Base-by-base conservation (phyloP, 176 grass and related monocot species). In the Stipa capillata region DNA sequence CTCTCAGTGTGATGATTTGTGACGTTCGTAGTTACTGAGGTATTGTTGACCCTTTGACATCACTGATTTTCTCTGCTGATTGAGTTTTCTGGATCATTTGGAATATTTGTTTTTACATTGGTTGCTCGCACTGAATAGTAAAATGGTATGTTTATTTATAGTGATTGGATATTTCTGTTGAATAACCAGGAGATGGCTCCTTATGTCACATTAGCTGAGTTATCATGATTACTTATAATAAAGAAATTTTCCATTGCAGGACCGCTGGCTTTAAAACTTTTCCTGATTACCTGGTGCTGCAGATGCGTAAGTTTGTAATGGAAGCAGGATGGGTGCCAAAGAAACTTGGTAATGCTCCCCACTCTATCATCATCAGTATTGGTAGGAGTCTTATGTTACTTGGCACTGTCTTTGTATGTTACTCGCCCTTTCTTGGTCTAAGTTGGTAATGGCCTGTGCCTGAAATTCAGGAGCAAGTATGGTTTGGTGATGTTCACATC, bases 291-390 rank as follows among this genome's bases (percentile, higher is more conserved):
- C 59, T 99, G 44, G 90, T 99, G 49, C 74, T 99, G 59, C 96
- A 99, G 74, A 99, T 99, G 96, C 88, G 96, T 5, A 99, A 99
- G 69, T 99, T 95, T 84, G 92, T 96, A 67, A 93, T 99, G 97
- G 97, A 88, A 76, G 90, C 78, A 82, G 92, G 97, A 85, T 99
- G 96, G 92, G 96, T 99, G 70, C 96, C 90, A 60, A 95, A 99
- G 82, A 99, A 99, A 83, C 90, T 99, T 7, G 92, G 97, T 95
- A 95, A 43, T 75, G 52, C 29, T 32, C 31, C 69, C 27, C 21
- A 70, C 34, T 27, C 31, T 36, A 1, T 58, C 1, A 49, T 61
- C 28, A n/a, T 34, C n/a, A 1, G 33, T 40, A 39, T 70, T 21
- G 29, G 49, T 45, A 36, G 57, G 45, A 29, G 20, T 72, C 18